Conservation (phyloP, 163 green algal genomes). For the Scenedesmus sp. region DNA sequence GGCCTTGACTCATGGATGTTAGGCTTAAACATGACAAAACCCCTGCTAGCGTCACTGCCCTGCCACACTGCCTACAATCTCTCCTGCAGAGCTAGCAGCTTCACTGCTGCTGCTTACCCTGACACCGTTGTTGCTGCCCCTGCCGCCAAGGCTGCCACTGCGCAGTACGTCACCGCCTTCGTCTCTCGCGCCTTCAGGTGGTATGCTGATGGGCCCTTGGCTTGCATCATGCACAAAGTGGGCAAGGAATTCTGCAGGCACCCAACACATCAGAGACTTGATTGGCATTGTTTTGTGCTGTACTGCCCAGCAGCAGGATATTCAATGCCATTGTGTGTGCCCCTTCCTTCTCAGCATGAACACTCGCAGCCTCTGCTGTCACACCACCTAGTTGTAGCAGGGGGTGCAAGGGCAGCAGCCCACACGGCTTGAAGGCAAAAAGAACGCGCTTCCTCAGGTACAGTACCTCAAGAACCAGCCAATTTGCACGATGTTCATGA, state of each 20-base stretch:
- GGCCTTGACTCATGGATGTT: not conserved
- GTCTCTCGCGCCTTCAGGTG: slow-evolving; percentile 24
- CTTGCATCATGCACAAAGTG: slow-evolving; percentile 73
- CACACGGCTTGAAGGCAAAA: not conserved
- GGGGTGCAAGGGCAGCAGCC: not conserved
- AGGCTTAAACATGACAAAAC: not conserved
- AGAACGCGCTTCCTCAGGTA: not conserved
- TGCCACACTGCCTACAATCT: not conserved
- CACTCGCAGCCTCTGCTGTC: not conserved
- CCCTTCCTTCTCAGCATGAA: not conserved
- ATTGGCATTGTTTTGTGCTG: not conserved
- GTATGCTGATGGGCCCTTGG: slow-evolving; percentile 1
- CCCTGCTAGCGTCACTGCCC: not conserved
- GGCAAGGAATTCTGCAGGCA: slow-evolving; percentile 87
- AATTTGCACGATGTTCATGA: not conserved
- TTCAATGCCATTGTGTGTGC: no score
- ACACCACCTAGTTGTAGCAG: not conserved
- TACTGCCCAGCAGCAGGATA: not conserved
- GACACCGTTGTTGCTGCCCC: not conserved
- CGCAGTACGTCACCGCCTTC: slow-evolving; percentile 26
- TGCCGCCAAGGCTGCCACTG: not conserved
- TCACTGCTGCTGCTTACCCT: not conserved
- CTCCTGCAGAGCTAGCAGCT: not conserved
- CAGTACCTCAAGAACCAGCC: not conserved
- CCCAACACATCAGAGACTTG: not conserved